A percentile compares a stretch with the other conserved stretches of the same genome.
phyloP scores from a whole-genome alignment of 148 eudicot genomes.

The Polygonum aviculare region DNA sequence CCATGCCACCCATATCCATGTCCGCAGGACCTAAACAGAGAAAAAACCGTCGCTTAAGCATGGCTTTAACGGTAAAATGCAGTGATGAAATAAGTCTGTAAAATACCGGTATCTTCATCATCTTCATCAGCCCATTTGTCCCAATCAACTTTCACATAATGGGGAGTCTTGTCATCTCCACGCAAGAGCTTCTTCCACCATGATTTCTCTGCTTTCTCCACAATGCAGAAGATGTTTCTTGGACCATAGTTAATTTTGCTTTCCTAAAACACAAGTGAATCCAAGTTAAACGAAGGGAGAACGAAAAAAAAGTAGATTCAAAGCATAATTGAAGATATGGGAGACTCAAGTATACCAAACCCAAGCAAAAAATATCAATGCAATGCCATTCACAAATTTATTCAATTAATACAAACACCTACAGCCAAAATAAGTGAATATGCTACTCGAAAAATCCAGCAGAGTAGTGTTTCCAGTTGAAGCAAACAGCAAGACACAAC shows the following conservation, averaged over 20 bases:
- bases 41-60: neutral
- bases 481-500: neutral
- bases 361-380: neutral
- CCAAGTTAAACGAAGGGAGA: neutral
- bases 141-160: conserved; percentile 95
- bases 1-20: conserved; percentile 67
- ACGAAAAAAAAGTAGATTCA: neutral
- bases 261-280: conserved; percentile 31
- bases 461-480: neutral
- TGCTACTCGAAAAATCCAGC: neutral
- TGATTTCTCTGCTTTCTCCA: conserved; percentile 73
- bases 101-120: conserved; percentile 38
- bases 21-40: conserved; percentile 47
- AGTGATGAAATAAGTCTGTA: neutral
- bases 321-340: neutral
- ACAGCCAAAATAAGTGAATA: neutral
- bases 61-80: neutral
- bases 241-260: conserved; percentile 68
- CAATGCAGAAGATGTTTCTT: conserved; percentile 65
- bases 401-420: neutral
- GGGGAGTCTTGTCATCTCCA: conserved; percentile 75
- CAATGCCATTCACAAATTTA: neutral
- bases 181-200: conserved; percentile 84
- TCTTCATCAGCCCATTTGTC: conserved; percentile 99
- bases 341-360: neutral